These are phyloP conservation scores for Przewalskia tangutica DNA, from an alignment of 257 asterid species.

Conservation along the genomic window DNA sequence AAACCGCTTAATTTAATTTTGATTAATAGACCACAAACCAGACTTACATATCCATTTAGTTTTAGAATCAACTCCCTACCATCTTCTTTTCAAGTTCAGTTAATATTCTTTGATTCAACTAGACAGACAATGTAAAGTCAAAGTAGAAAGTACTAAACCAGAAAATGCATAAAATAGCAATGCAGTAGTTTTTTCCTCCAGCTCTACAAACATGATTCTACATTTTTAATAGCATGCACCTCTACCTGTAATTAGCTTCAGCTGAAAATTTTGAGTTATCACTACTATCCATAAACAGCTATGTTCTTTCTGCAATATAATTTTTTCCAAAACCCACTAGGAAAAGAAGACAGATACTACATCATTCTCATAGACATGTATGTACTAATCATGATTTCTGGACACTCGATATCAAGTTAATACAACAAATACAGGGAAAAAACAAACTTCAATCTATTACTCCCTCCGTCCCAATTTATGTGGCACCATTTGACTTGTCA, in stretches of 20 bases:
- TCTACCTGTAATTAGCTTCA: neutral
- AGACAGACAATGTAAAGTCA: neutral
- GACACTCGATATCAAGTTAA: neutral
- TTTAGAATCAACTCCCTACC: neutral
- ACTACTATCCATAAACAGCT: neutral
- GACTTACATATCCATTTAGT: neutral
- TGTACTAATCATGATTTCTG: neutral
- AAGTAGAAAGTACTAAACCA: neutral
- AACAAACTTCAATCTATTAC: neutral
- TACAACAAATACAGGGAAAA: neutral
- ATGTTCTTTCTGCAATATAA: neutral
- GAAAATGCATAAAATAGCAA: neutral
- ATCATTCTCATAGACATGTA: neutral
- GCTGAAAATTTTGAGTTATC: neutral
- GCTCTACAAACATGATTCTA: neutral
- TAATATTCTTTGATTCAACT: neutral
- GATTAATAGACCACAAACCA: neutral
- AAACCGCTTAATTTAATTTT: neutral
- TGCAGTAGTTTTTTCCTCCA: neutral
- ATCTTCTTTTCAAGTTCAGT: neutral
- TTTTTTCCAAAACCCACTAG: neutral
- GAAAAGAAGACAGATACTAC: neutral
- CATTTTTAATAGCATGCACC: neutral
- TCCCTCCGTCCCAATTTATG: too few species aligned
- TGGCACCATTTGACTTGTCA: too few species aligned